Evolutionary conservation across 164 flowering plant species (phyloP).

Genomic region (Buxus sempervirens): DNA sequence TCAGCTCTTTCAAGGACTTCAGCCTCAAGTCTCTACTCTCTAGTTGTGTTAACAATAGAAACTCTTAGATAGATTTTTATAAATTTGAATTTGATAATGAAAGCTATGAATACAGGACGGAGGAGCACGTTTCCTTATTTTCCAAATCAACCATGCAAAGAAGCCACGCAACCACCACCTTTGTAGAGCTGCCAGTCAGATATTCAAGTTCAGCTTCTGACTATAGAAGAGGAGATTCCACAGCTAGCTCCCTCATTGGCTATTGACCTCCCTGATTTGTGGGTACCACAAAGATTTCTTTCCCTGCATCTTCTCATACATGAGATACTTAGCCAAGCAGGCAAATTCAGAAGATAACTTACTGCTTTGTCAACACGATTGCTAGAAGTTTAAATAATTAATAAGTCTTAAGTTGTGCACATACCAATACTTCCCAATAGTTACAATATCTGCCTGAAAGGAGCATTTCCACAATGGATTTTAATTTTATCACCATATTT

Average conservation of each 20-base stretch:
- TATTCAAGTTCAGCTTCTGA: slow-evolving; percentile 77
- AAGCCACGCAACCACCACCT: slow-evolving; percentile 37
- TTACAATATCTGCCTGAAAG: too few species aligned
- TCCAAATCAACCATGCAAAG: too few species aligned
- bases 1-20: slow-evolving; percentile 86
- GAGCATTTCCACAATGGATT: too few species aligned
- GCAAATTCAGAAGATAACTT: slow-evolving; percentile 67
- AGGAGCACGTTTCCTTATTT: too few species aligned
- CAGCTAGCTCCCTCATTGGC: slow-evolving; percentile 89
- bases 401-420: too few species aligned
- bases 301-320: slow-evolving; percentile 99
- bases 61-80: background rate
- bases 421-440: too few species aligned
- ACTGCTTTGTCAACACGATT: too few species aligned
- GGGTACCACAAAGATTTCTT: slow-evolving; percentile 97
- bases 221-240: slow-evolving; percentile 97
- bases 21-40: slow-evolving; percentile 39
- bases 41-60: slow-evolving; percentile 11
- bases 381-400: too few species aligned
- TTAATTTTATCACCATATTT: too few species aligned
- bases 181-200: slow-evolving; percentile 89
- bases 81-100: slow-evolving; percentile 6
- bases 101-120: too few species aligned
- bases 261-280: slow-evolving; percentile 93
- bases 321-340: slow-evolving; percentile 91